Evolutionary conservation across 257 asterid genomes (phyloP), one percentile per base, ranked within the genome.

Genomic region (Gynochthodes officinalis): DNA sequence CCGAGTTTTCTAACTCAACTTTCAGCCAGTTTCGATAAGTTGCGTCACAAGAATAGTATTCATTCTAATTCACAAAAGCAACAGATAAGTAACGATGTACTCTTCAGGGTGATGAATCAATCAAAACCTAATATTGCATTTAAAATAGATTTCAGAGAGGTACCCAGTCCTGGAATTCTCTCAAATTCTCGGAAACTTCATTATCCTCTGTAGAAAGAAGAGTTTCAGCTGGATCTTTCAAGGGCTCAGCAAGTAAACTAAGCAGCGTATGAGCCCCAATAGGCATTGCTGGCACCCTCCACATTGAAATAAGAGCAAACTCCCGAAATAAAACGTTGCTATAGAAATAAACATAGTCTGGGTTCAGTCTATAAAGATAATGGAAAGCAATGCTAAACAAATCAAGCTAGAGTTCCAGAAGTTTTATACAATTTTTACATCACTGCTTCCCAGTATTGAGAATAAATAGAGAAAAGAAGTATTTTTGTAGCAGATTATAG

Each of bases 141-240:
- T 21, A 11, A 21, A 50, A 25, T 63, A 77, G 55, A 54, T 69
- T 67, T 72, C 64, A 72, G 78, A 73, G 27, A 73, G 82, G 55
- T 94, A 94, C 99, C 99, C 99, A 94, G 80, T 94, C 97, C 83
- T 89, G 88, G 78, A 94, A 94, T 77, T 94, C 99, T 77, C 88
- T 88, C 87, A 88, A 77, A 86, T 86, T 90, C 78, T 84, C 96
- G 12, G 90, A 82, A 73, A 88, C 86, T 57, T 79, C 89, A 76
- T 7, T 78, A 79, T 92, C 93, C 75, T 82, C 90, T 11, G 83
- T 33, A 16, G 92, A 81, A 74, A 83, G 81, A 64, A 84, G 85
- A 85, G 76, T 77, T 78, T 88, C 96, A 67, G 87, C 74, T 60
- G 82, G 87, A 73, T 87, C 92, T 82, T 94, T 94, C 90, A 94